phyloP scores from a whole-genome alignment of 2,329 filamentous ascomycete species.

The Venturia pyrina region DNA sequence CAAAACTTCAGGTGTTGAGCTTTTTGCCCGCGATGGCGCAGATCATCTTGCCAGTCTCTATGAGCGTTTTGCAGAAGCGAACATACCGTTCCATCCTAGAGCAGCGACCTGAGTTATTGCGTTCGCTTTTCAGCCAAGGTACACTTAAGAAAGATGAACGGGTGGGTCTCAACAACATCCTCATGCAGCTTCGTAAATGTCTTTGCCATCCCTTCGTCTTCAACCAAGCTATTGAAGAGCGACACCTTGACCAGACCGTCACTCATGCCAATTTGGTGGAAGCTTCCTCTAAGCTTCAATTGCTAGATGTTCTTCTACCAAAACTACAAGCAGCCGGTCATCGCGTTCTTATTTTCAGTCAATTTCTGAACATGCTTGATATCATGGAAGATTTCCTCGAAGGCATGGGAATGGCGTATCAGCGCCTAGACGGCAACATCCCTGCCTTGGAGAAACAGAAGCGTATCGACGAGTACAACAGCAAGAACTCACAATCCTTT shows the following conservation, averaged over 20 bases:
- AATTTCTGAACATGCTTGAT: slow-evolving; percentile 79
- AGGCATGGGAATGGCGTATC: slow-evolving; percentile 61
- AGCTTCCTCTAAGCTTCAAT: slow-evolving; percentile 78
- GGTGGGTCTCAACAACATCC: slow-evolving; percentile 80
- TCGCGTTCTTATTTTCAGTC: slow-evolving; percentile 88
- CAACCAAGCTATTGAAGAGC: slow-evolving; percentile 81
- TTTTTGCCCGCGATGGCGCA: slow-evolving; percentile 90
- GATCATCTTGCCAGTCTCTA: slow-evolving; percentile 90
- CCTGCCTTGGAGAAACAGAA: slow-evolving; percentile 82
- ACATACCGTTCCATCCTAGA: slow-evolving; percentile 88
- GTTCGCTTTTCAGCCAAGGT: slow-evolving; percentile 63
- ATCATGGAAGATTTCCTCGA: slow-evolving; percentile 87
- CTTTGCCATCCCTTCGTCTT: slow-evolving; percentile 96
- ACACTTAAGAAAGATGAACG: slow-evolving; percentile 58
- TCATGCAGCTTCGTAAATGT: slow-evolving; percentile 91
- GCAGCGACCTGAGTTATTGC: slow-evolving; percentile 82
- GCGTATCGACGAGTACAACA: slow-evolving; percentile 89
- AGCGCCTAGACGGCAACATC: slow-evolving; percentile 78
- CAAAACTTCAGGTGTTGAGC: slow-evolving; percentile 81
- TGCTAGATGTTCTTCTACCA: slow-evolving; percentile 77
- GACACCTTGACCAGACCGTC: slow-evolving; percentile 47
- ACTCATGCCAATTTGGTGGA: slow-evolving; percentile 78
- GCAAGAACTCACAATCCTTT: slow-evolving; percentile 70
- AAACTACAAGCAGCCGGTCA: slow-evolving; percentile 79
- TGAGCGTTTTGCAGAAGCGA: slow-evolving; percentile 88